These are phyloP conservation scores for Cutaneotrichosporon sp. DNA, from an alignment of 1,284 basidiomycete genomes.

Conservation along the genomic window DNA sequence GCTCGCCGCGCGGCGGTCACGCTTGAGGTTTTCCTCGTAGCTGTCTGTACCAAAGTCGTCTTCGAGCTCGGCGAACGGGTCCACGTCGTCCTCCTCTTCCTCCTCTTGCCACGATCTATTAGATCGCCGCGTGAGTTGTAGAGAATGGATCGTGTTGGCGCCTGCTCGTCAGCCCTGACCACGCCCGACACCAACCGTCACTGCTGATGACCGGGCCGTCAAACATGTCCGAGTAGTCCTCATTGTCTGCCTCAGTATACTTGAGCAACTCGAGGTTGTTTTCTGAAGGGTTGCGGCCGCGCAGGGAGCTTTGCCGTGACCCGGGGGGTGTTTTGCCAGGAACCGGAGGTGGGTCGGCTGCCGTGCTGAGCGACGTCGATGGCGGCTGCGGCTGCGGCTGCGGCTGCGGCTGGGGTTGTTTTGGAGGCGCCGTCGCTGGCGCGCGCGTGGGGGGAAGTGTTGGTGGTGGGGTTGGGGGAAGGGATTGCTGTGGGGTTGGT, in stretches of 20 bases:
- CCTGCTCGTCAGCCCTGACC: slow-evolving; percentile 8
- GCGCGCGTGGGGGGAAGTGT: neutral
- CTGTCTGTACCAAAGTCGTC: slow-evolving; percentile 76
- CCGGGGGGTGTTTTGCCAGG: slow-evolving; percentile 28
- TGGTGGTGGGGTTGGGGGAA: neutral
- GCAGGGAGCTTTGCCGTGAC: slow-evolving; percentile 35
- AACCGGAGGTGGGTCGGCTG: slow-evolving; percentile 2
- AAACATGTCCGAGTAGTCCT: slow-evolving; percentile 89
- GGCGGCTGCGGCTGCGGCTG: neutral
- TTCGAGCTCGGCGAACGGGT: slow-evolving; percentile 94
- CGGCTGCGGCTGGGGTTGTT: neutral
- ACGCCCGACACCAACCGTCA: neutral
- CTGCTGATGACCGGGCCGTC: slow-evolving; percentile 52
- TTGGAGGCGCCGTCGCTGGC: neutral
- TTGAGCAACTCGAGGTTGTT: slow-evolving; percentile 56
- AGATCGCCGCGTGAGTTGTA: slow-evolving; percentile 69
- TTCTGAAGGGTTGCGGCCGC: slow-evolving; percentile 20
- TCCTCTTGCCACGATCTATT: slow-evolving; percentile 81
- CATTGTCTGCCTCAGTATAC: slow-evolving; percentile 74
- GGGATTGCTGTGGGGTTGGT: neutral
- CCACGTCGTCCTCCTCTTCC: slow-evolving; percentile 85
- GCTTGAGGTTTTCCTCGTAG: slow-evolving; percentile 77
- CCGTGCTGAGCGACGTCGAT: no score
- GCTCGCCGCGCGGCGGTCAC: slow-evolving; percentile 84
- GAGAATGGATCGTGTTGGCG: slow-evolving; percentile 16